Percentiles rank a stretch among this genome's conserved stretches.
Evolutionary conservation across 2,329 filamentous ascomycete genomes (phyloP).

Genomic region (Penicillium oxalicum): DNA sequence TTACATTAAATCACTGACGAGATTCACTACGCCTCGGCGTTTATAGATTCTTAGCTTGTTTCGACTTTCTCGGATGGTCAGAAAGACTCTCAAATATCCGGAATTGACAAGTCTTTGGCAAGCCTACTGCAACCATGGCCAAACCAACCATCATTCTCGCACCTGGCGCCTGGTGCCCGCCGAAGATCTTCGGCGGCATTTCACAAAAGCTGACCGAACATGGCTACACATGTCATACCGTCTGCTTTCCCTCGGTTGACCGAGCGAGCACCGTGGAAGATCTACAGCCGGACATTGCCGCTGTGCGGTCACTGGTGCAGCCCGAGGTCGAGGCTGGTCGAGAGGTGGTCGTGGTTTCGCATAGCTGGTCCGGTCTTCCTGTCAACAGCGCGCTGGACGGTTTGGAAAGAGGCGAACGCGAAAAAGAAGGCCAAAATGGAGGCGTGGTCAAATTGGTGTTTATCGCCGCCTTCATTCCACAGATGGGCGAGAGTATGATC

Average conservation of each 20-base stretch:
- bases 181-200: constrained; percentile 24
- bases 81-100: too few relatives aligned
- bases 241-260: constrained; percentile 27
- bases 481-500: constrained; percentile 27
- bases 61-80: too few relatives aligned
- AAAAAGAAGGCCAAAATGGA: constrained; percentile 23
- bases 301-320: constrained; percentile 29
- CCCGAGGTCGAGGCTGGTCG: constrained; percentile 24
- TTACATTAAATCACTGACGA: too few relatives aligned
- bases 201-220: constrained; percentile 14
- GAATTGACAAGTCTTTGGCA: too few relatives aligned
- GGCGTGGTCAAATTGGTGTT: constrained; percentile 32
- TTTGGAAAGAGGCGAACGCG: constrained; percentile 25
- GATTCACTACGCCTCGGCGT: too few relatives aligned
- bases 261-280: constrained; percentile 17
- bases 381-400: constrained; percentile 32
- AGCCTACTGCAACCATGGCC: constrained; percentile 5
- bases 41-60: too few relatives aligned
- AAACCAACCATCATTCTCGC: constrained; percentile 27
- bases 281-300: constrained; percentile 27
- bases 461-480: constrained; percentile 31
- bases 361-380: constrained; percentile 35
- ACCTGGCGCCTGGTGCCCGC: constrained; percentile 30
- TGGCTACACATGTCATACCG: constrained; percentile 18
- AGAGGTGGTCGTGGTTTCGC: constrained; percentile 28